Percentiles rank a stretch among this genome's conserved stretches.
Conservation (phyloP, 352 stramenopile species). For the Pythium sp. region DNA sequence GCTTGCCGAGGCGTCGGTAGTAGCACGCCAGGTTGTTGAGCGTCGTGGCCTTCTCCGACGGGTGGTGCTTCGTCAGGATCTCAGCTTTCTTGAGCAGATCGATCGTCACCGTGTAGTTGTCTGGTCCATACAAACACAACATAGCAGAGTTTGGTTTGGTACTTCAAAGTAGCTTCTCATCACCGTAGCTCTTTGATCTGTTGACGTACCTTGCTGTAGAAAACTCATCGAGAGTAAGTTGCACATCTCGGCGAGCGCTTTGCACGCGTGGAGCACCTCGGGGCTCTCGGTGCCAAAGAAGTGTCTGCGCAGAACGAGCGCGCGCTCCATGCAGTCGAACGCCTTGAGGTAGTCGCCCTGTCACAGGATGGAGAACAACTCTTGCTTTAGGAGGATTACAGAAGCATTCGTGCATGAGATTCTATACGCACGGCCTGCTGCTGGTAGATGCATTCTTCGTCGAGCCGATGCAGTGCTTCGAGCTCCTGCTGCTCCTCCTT, state of each 20-base stretch:
- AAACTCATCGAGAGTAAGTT: constrained; percentile 94
- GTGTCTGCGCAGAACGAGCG: constrained; percentile 88
- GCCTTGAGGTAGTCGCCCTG: constrained; percentile 91
- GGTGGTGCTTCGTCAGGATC: constrained; percentile 86
- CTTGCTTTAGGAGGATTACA: background rate
- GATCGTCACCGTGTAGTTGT: constrained; percentile 89
- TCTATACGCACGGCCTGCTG: constrained; percentile 59
- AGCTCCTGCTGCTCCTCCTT: constrained; percentile 74
- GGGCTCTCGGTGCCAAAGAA: constrained; percentile 90
- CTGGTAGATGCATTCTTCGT: constrained; percentile 88
- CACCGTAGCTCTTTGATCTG: background rate
- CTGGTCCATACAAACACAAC: constrained; percentile 15
- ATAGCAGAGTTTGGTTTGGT: background rate
- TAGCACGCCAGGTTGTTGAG: constrained; percentile 95
- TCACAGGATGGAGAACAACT: background rate
- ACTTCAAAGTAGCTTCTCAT: background rate
- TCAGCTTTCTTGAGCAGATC: constrained; percentile 93
- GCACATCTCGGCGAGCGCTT: constrained; percentile 91
- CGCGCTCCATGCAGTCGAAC: constrained; percentile 92
- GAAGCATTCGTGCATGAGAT: background rate
- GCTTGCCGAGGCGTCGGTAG: constrained; percentile 85
- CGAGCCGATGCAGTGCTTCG: constrained; percentile 86
- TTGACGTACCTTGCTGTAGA: constrained; percentile 70
- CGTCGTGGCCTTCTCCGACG: constrained; percentile 82
- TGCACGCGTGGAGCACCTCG: constrained; percentile 84